phyloP scores from a whole-genome alignment of 768 basidiomycete genomes.

The Lyophyllum semitale region DNA sequence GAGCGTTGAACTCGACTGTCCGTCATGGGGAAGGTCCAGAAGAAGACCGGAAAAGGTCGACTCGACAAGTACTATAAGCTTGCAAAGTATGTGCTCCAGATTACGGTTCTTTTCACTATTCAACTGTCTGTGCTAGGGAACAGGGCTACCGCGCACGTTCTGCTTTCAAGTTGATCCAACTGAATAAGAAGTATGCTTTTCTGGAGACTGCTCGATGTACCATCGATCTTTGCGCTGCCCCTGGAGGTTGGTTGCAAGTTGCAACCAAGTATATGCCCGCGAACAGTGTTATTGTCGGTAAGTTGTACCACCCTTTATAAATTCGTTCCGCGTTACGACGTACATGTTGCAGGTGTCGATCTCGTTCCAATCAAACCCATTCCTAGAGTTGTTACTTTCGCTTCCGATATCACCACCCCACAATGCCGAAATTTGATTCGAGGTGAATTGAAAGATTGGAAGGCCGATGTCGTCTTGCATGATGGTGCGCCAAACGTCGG shows the following conservation, averaged over 20 bases:
- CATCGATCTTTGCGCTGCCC: constrained; percentile 97
- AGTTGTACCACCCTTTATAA: constrained; percentile 24
- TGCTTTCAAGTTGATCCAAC: constrained; percentile 97
- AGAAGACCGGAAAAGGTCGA: constrained; percentile 95
- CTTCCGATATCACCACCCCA: constrained; percentile 91
- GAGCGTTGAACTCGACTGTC: neutral
- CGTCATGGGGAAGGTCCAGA: constrained; percentile 76
- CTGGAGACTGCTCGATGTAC: constrained; percentile 88
- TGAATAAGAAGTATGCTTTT: constrained; percentile 97
- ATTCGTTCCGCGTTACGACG: neutral
- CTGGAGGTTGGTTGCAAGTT: constrained; percentile 98
- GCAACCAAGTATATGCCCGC: constrained; percentile 96
- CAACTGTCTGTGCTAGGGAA: constrained; percentile 58
- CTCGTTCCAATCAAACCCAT: constrained; percentile 96
- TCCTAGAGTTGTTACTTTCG: constrained; percentile 88
- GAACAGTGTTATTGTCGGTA: constrained; percentile 89
- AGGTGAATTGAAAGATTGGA: constrained; percentile 95
- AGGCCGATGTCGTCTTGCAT: constrained; percentile 96
- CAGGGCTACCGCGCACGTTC: constrained; percentile 99
- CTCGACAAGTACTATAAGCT: constrained; percentile 98
- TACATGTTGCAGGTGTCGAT: constrained; percentile 72
- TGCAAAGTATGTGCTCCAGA: constrained; percentile 63
- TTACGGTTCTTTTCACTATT: constrained; percentile 4
- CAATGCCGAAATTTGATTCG: constrained; percentile 88
- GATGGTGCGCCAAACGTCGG: constrained; percentile 99